phyloP scores from a whole-genome alignment of 345 rosid species.

The Xanthoceras sorbifolium region DNA sequence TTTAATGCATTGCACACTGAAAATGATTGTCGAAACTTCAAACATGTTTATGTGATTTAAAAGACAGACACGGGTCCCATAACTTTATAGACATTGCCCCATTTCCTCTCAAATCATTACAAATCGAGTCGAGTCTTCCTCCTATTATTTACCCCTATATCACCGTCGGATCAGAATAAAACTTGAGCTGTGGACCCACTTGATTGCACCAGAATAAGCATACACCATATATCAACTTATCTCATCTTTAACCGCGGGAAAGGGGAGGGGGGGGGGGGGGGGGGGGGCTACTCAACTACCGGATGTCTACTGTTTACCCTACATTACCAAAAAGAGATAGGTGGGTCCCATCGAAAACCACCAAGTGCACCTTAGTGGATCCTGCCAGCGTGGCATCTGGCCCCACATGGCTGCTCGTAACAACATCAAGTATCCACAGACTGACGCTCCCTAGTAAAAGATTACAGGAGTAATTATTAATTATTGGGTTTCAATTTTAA shows the following conservation, averaged over 20 bases:
- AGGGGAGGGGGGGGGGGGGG: not conserved
- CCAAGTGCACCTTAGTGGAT: not conserved
- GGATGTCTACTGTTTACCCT: constrained; percentile 17
- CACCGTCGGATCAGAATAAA: constrained; percentile 16
- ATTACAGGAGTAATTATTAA: too few relatives aligned
- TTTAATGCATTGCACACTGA: constrained; percentile 29
- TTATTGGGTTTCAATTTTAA: too few relatives aligned
- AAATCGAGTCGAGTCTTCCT: not conserved
- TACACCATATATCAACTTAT: not conserved
- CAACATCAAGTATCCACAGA: too few relatives aligned
- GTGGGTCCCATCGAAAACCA: constrained; percentile 10
- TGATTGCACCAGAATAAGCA: not conserved
- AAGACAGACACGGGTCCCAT: not conserved
- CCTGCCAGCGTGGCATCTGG: constrained; percentile 2
- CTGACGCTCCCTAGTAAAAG: too few relatives aligned
- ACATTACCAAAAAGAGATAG: not conserved
- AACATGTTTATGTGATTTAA: not conserved
- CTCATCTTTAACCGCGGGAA: not conserved
- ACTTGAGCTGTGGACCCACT: constrained; percentile 11
- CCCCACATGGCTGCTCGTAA: constrained; percentile 18
- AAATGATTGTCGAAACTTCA: constrained; percentile 21
- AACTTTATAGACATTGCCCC: not conserved
- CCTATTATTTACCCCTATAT: not conserved
- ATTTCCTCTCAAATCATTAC: not conserved
- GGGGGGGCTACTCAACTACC: constrained; percentile 28